Percentiles rank a stretch among this genome's conserved stretches.
phyloP scores from a whole-genome alignment of 1,284 basidiomycete species.

The Neonothopanus nambi region DNA sequence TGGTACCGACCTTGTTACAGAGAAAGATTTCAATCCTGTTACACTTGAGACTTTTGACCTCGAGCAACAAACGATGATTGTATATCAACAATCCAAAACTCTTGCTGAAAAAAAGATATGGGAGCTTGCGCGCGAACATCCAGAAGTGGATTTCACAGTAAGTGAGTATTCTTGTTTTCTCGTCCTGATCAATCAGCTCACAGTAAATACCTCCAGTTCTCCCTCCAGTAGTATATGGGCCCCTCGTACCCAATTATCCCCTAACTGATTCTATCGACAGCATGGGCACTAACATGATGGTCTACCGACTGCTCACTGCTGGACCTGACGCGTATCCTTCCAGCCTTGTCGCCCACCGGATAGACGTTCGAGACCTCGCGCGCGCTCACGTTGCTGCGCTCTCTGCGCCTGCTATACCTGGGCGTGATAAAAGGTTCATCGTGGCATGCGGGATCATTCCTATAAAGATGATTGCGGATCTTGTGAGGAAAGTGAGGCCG shows the following conservation, averaged over 20 bases:
- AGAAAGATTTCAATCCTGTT: constrained; percentile 11
- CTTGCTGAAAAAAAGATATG: constrained; percentile 13
- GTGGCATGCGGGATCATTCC: neutral
- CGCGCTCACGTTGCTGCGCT: constrained; percentile 9
- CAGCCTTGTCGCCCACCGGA: constrained; percentile 8
- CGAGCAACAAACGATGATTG: neutral
- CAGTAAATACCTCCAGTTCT: neutral
- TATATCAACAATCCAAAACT: constrained; percentile 11
- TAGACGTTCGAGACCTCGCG: constrained; percentile 14
- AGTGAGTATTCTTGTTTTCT: constrained; percentile 1
- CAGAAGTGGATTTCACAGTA: constrained; percentile 14
- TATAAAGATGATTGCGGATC: constrained; percentile 8
- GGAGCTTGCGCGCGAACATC: constrained; percentile 10
- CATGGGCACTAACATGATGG: constrained; percentile 7
- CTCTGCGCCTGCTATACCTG: constrained; percentile 3
- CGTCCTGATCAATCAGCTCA: neutral
- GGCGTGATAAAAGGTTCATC: constrained; percentile 13
- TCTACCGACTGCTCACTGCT: constrained; percentile 2
- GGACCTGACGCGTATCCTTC: constrained; percentile 7
- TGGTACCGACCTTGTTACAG: constrained; percentile 5
- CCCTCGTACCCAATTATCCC: constrained; percentile 8
- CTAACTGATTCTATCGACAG: constrained; percentile 1
- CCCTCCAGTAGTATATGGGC: constrained; percentile 9
- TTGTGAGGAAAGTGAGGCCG: constrained; percentile 8
- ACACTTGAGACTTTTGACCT: constrained; percentile 7